Evolutionary conservation across 805 yeast species (phyloP).

Genomic region (Myxozyma mucilagina): DNA sequence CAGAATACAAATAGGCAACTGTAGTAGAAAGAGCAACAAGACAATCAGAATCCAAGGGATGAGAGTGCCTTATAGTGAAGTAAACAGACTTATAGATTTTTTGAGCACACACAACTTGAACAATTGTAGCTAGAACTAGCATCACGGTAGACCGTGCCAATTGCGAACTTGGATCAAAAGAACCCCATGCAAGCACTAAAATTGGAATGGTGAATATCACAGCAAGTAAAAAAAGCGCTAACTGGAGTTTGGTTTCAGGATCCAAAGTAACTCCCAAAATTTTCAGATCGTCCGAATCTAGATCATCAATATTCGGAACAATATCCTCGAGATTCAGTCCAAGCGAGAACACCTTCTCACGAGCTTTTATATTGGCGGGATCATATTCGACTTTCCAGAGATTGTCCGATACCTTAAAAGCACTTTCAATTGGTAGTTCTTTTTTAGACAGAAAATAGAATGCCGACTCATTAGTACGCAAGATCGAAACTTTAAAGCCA

Average conservation of each 20-base stretch:
- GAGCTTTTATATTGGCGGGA: not conserved
- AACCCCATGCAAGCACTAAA: slow-evolving; percentile 23
- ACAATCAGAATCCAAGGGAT: slow-evolving; percentile 15
- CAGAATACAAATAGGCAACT: slow-evolving; percentile 18
- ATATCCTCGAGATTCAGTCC: slow-evolving; percentile 13
- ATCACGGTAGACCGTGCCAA: not conserved
- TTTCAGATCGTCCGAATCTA: not conserved
- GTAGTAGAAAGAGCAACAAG: slow-evolving; percentile 20
- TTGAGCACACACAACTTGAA: slow-evolving; percentile 17
- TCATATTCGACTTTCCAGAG: slow-evolving; percentile 12
- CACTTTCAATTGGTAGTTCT: slow-evolving; percentile 1
- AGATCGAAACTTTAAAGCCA: slow-evolving; percentile 13
- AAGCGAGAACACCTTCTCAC: slow-evolving; percentile 7
- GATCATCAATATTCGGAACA: not conserved
- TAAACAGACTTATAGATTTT: slow-evolving; percentile 10
- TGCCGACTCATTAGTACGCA: slow-evolving; percentile 10
- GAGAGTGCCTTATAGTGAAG: not conserved
- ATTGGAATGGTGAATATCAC: slow-evolving; percentile 17
- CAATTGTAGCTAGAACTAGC: slow-evolving; percentile 17
- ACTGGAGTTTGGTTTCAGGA: not conserved
- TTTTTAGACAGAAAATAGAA: slow-evolving; percentile 2
- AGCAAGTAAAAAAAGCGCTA: not conserved
- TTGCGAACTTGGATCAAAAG: not conserved
- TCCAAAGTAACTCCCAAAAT: slow-evolving; percentile 1
- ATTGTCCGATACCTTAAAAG: not conserved